A percentile compares a stretch with the other conserved stretches of the same genome.
Conservation (phyloP, 495 filamentous ascomycete genomes). For the Gamarada debralockiae region DNA sequence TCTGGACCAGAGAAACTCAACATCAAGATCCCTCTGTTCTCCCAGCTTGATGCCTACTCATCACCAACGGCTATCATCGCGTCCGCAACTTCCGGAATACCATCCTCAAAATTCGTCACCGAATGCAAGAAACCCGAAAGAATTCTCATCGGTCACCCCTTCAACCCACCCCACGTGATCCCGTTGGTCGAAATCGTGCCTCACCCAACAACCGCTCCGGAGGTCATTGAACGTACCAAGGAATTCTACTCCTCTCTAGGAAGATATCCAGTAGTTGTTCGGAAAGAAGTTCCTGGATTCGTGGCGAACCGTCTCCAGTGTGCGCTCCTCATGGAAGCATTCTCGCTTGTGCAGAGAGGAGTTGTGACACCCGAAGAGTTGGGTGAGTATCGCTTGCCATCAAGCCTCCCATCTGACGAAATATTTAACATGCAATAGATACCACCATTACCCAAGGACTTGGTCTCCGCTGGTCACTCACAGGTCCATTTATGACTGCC, state of each 20-base stretch:
- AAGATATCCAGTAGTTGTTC: slow-evolving; percentile 46
- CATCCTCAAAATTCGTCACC: background rate
- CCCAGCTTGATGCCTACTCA: background rate
- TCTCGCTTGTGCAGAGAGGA: slow-evolving; percentile 43
- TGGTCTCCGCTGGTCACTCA: slow-evolving; percentile 2
- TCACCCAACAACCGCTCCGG: slow-evolving; percentile 33
- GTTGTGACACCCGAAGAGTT: slow-evolving; percentile 43
- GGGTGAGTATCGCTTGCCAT: slow-evolving; percentile 6
- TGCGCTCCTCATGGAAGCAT: slow-evolving; percentile 42
- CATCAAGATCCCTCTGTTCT: background rate
- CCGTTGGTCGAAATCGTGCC: slow-evolving; percentile 57
- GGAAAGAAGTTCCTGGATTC: slow-evolving; percentile 48
- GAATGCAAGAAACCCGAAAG: slow-evolving; percentile 33
- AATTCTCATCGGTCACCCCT: slow-evolving; percentile 56
- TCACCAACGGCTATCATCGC: background rate
- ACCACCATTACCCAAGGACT: background rate
- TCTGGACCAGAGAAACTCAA: slow-evolving; percentile 2
- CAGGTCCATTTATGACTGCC: background rate
- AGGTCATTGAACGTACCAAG: slow-evolving; percentile 39
- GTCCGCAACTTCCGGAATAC: background rate
- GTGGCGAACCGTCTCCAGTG: slow-evolving; percentile 49
- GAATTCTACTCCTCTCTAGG: slow-evolving; percentile 44
- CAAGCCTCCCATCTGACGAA: background rate
- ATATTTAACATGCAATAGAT: background rate
- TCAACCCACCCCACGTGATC: slow-evolving; percentile 62